Evolutionary conservation across 176 grass and related monocot genomes (phyloP).

Genomic region (Bolboschoenus planiculmis): DNA sequence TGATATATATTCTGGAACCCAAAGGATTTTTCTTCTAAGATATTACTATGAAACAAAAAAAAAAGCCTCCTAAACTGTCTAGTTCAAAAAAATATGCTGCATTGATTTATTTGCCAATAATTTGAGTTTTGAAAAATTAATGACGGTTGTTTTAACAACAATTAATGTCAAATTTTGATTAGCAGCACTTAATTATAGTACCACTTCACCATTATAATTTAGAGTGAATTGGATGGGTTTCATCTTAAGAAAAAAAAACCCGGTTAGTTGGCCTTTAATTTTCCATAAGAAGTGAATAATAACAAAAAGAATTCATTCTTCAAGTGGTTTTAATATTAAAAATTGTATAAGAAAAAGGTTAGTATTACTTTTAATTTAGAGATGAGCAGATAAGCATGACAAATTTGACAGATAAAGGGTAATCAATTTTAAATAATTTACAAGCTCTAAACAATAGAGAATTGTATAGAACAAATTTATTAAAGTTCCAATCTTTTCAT

Average conservation of each 20-base stretch:
- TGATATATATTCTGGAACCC: background rate
- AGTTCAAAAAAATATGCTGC: background rate
- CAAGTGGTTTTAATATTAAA: too few relatives aligned
- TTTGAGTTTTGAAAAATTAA: too few relatives aligned
- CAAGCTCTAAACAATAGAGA: background rate
- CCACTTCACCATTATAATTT: background rate
- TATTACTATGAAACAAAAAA: background rate
- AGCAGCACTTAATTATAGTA: background rate
- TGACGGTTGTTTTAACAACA: background rate
- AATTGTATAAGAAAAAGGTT: too few relatives aligned
- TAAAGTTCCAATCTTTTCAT: too few relatives aligned
- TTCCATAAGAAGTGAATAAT: too few relatives aligned
- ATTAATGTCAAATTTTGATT: background rate
- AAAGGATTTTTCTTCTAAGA: background rate
- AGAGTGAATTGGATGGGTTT: background rate
- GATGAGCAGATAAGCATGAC: background rate
- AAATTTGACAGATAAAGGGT: background rate
- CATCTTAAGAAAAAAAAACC: too few relatives aligned
- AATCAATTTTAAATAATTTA: background rate
- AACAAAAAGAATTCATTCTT: too few relatives aligned
- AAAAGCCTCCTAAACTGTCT: background rate
- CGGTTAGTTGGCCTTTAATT: too few relatives aligned
- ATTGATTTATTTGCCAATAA: too few relatives aligned
- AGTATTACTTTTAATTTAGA: background rate
- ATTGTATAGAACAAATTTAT: too few relatives aligned